Conservation (phyloP, 2,329 filamentous ascomycete species). For the Pyrenophora graminea region DNA sequence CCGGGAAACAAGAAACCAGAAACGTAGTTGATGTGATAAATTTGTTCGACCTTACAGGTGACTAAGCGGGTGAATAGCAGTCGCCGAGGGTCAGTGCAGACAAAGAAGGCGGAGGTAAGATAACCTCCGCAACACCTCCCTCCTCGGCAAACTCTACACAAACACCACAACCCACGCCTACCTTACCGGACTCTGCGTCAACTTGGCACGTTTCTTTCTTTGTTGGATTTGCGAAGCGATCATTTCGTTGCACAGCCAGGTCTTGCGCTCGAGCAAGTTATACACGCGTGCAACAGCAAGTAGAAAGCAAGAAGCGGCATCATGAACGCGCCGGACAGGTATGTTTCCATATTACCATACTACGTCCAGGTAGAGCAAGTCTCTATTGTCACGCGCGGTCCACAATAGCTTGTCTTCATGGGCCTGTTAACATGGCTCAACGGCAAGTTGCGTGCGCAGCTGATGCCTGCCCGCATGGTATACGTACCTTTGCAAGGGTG, state of each 20-base stretch:
- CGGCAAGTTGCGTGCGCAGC: conserved; percentile 7
- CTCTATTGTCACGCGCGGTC: conserved; percentile 9
- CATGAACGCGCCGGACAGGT: conserved; percentile 48
- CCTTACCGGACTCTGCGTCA: neutral
- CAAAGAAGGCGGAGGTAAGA: conserved; percentile 19
- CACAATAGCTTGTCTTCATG: neutral
- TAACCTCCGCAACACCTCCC: conserved; percentile 14
- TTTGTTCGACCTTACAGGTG: neutral
- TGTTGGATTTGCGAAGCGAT: neutral
- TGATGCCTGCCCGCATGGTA: neutral
- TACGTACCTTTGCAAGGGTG: neutral
- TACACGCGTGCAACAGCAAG: conserved; percentile 1
- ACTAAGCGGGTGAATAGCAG: conserved; percentile 10
- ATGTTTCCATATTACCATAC: conserved; percentile 15
- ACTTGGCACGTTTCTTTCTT: neutral
- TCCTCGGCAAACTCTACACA: neutral
- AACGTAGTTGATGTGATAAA: neutral
- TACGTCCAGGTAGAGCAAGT: neutral
- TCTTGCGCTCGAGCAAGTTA: conserved; percentile 2
- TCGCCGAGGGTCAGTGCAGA: conserved; percentile 21
- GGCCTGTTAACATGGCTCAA: neutral
- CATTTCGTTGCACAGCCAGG: neutral
- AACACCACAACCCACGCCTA: neutral
- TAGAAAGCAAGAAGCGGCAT: conserved; percentile 15
- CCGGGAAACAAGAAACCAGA: too few relatives aligned